These are phyloP conservation scores for Colletotrichum cereale DNA, from an alignment of 2,329 filamentous ascomycete species.

Conservation along the genomic window DNA sequence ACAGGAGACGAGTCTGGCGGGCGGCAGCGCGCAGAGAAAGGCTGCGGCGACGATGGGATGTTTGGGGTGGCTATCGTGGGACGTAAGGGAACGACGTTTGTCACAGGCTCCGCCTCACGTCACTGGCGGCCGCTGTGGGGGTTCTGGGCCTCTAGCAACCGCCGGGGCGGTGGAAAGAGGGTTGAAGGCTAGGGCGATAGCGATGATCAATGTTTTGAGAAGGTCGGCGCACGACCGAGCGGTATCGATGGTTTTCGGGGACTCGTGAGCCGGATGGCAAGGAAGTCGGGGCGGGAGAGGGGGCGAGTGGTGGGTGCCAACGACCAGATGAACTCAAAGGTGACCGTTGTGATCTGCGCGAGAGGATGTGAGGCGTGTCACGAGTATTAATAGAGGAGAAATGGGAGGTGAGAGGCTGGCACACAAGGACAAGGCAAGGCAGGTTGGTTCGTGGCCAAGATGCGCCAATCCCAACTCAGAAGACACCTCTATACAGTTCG, in stretches of 20 bases:
- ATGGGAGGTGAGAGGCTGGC: slow-evolving; percentile 9
- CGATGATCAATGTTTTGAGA: slow-evolving; percentile 19
- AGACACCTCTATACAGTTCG: not conserved
- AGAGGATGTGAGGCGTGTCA: slow-evolving; percentile 20
- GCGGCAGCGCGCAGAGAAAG: not conserved
- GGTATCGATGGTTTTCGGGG: slow-evolving; percentile 13
- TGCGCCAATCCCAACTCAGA: slow-evolving; percentile 29
- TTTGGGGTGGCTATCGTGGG: slow-evolving; percentile 21
- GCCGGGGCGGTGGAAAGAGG: slow-evolving; percentile 6
- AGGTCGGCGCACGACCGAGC: slow-evolving; percentile 9
- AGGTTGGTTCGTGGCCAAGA: slow-evolving; percentile 12
- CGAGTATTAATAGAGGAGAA: slow-evolving; percentile 27
- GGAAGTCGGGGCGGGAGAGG: slow-evolving; percentile 17
- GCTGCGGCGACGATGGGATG: not conserved
- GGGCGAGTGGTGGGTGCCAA: slow-evolving; percentile 7
- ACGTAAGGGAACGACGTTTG: slow-evolving; percentile 23
- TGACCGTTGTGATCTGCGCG: slow-evolving; percentile 7
- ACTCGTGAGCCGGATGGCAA: slow-evolving; percentile 23
- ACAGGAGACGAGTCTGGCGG: not conserved
- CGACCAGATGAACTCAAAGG: slow-evolving; percentile 33
- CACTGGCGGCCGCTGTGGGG: slow-evolving; percentile 30
- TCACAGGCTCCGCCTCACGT: slow-evolving; percentile 35
- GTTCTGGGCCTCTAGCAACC: slow-evolving; percentile 1
- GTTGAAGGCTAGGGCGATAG: not conserved
- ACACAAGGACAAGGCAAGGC: not conserved